These are phyloP conservation scores for Osmanthus fragrans DNA, from an alignment of 257 asterid species.

Conservation along the genomic window DNA sequence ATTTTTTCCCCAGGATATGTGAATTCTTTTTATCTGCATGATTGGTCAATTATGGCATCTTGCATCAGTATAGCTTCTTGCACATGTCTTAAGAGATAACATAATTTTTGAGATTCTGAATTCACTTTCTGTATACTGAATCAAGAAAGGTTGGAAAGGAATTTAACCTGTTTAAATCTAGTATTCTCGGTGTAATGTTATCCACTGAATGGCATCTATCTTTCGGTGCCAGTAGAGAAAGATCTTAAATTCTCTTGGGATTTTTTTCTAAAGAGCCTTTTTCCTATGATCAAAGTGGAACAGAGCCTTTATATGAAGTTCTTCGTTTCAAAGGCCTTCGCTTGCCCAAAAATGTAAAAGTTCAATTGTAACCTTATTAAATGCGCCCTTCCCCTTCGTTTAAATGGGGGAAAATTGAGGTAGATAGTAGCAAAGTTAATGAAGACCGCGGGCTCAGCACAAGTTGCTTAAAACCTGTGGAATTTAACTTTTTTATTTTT, in stretches of 20 bases:
- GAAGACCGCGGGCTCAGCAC: too few relatives aligned
- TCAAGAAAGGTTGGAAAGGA: constrained; percentile 9
- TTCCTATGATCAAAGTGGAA: not conserved
- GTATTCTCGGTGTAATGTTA: constrained; percentile 10
- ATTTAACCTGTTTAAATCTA: constrained; percentile 7
- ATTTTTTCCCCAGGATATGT: constrained; percentile 30
- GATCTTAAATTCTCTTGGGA: not conserved
- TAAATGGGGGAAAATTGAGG: not conserved
- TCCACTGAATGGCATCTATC: constrained; percentile 8
- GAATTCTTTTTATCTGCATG: constrained; percentile 20
- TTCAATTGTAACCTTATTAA: too few relatives aligned
- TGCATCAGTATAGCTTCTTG: constrained; percentile 34
- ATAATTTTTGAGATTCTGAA: constrained; percentile 34
- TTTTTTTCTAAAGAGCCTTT: not conserved
- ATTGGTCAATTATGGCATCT: constrained; percentile 48
- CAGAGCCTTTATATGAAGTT: not conserved
- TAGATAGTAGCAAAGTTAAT: too few relatives aligned
- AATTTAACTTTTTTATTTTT: too few relatives aligned
- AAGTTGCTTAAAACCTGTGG: too few relatives aligned
- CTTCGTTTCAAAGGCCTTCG: not conserved
- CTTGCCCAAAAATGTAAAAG: too few relatives aligned
- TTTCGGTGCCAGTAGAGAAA: not conserved
- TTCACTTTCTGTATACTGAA: constrained; percentile 14
- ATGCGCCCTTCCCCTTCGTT: too few relatives aligned
- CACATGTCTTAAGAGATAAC: constrained; percentile 29